Percentiles rank a stretch among this genome's conserved stretches.
These are phyloP conservation scores for Inga laurina DNA, from an alignment of 306 rosid genomes.

Conservation along the genomic window DNA sequence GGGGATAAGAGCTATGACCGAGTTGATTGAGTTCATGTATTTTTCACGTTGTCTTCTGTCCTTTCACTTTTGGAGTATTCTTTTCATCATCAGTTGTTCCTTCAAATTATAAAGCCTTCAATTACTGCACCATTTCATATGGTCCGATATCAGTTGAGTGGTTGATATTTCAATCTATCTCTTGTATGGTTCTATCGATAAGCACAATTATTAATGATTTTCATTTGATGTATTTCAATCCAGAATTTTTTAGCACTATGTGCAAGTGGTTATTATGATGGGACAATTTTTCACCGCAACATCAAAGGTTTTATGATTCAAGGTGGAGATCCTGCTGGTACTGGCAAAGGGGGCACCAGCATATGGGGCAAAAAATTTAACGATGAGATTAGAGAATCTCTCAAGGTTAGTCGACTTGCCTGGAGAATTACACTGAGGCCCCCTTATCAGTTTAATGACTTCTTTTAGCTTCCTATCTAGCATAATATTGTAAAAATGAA, in stretches of 20 bases:
- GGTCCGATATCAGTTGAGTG: not conserved
- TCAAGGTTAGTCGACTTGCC: constrained; percentile 55
- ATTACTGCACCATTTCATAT: not conserved
- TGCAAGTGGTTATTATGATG: constrained; percentile 89
- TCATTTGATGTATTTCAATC: constrained; percentile 27
- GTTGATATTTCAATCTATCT: not conserved
- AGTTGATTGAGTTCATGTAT: not conserved
- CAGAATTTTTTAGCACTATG: constrained; percentile 86
- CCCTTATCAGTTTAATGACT: constrained; percentile 6
- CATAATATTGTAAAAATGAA: not conserved
- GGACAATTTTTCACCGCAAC: constrained; percentile 93
- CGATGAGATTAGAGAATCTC: constrained; percentile 89
- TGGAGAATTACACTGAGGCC: constrained; percentile 6
- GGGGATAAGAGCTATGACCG: not conserved
- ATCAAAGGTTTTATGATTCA: constrained; percentile 98
- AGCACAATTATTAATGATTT: constrained; percentile 10
- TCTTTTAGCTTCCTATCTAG: not conserved
- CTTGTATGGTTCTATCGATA: not conserved
- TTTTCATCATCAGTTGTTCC: not conserved
- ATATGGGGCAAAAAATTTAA: constrained; percentile 96
- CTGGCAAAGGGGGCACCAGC: constrained; percentile 93
- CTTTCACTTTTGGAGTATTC: not conserved
- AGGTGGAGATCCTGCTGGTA: constrained; percentile 99
- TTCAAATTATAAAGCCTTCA: not conserved
- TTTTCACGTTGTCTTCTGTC: not conserved